Base-by-base conservation (phyloP, 2,329 filamentous ascomycete species). In the Plenodomus lindquistii region DNA sequence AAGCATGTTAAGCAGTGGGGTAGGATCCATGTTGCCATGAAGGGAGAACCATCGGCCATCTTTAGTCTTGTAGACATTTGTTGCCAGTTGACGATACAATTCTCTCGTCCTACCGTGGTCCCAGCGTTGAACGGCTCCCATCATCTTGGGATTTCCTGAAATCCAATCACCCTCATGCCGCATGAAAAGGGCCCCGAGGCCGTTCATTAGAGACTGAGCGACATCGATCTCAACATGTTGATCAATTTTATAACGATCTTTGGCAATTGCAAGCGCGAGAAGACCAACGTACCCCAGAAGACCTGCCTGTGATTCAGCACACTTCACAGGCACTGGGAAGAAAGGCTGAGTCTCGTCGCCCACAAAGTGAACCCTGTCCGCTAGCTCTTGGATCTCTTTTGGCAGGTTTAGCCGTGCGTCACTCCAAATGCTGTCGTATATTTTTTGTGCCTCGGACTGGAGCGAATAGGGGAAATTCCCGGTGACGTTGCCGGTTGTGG, bases 381-480 rank as follows among this genome's bases (percentile, higher is more conserved):
- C 34, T n/a, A 36, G 5, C 15, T n/a, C 15, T n/a, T 18, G 34
- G 5, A 36, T 36, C 6, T 6, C 34, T 18, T 36, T 36, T 36
- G 34, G 34, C 6, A 36, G 6, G 17, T 36, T 36, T 5, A 36
- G 34, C 5, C 34, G 34, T 7, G 34, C 6, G 15, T 36, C 34
- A 7, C n/a, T 6, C 6, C 5, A 5, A 36, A 36, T 36, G 34
- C 34, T 36, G 34, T 6, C 5, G 34, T 7, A 36, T 36, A 36
- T 36, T n/a, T n/a, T 36, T 5, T 39, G 37, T 19, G 37, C 37
- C 13, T 71, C 10, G 6, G 34, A 36, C 34, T 36, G 34, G 15
- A 36, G n/a, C n/a, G n/a, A n/a, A n/a, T n/a, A n/a, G n/a, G n/a
- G n/a, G n/a, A n/a, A n/a, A n/a, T n/a, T n/a, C n/a, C n/a, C n/a